Evolutionary conservation across 192 early-diverging fungal genomes (phyloP).

Genomic region (Phlyctochytrium bullatum): DNA sequence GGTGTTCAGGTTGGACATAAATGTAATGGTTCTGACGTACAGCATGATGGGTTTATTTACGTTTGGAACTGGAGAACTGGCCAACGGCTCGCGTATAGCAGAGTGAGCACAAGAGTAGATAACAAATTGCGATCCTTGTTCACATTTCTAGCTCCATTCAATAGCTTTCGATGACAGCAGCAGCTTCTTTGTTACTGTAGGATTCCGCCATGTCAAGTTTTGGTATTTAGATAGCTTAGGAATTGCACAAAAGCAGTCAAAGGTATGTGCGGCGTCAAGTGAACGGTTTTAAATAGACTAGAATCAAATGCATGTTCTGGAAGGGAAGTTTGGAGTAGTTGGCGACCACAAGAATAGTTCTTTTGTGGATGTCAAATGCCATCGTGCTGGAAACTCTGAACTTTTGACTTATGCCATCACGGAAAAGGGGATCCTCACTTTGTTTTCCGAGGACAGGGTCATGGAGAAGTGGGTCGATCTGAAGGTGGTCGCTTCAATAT

Average conservation of each 20-base stretch:
- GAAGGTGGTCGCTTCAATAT: constrained; percentile 43
- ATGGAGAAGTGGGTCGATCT: constrained; percentile 84
- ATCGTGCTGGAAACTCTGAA: neutral
- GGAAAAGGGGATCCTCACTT: constrained; percentile 61
- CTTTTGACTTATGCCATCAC: constrained; percentile 62
- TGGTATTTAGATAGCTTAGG: constrained; percentile 65
- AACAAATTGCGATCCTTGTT: constrained; percentile 3
- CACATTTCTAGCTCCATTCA: constrained; percentile 41
- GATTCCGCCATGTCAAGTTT: constrained; percentile 74
- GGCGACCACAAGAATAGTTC: constrained; percentile 65
- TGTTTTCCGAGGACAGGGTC: constrained; percentile 59
- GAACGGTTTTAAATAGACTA: neutral
- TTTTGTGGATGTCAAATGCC: constrained; percentile 65
- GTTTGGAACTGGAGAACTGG: constrained; percentile 81
- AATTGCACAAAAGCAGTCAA: neutral
- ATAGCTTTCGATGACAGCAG: constrained; percentile 64
- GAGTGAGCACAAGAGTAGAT: constrained; percentile 57
- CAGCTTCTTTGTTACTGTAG: constrained; percentile 73
- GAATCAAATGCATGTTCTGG: constrained; percentile 31
- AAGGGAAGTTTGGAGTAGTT: constrained; percentile 67
- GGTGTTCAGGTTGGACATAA: constrained; percentile 61
- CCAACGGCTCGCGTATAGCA: constrained; percentile 57
- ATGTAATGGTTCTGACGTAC: constrained; percentile 8
- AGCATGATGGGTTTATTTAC: constrained; percentile 78
- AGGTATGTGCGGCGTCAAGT: neutral